Conservation (phyloP, 345 rosid species). For the Boechera stricta region DNA sequence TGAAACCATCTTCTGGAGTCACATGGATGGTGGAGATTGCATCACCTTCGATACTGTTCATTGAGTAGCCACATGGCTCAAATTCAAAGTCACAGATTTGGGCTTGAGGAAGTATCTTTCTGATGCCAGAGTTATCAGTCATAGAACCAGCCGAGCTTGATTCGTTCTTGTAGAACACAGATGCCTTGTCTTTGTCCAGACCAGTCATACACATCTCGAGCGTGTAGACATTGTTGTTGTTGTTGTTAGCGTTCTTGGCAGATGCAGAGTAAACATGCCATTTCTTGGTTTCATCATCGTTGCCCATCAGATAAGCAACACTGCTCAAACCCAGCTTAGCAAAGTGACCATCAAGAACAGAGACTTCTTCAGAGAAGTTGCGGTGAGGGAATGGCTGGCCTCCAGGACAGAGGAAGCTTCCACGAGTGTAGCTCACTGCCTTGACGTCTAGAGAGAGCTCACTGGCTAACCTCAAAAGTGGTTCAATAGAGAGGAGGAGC, state of each 20-base stretch:
- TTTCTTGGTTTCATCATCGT: constrained; percentile 44
- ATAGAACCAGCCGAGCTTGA: constrained; percentile 50
- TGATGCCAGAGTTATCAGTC: constrained; percentile 68
- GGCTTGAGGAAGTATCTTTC: constrained; percentile 63
- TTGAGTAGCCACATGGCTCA: constrained; percentile 85
- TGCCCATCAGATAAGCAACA: constrained; percentile 58
- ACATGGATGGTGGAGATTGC: constrained; percentile 77
- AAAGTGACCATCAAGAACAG: constrained; percentile 57
- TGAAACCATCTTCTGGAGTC: constrained; percentile 82
- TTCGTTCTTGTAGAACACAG: constrained; percentile 57
- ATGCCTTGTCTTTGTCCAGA: constrained; percentile 60
- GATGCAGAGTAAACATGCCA: constrained; percentile 76
- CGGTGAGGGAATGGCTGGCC: constrained; percentile 80
- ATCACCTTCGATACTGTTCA: constrained; percentile 66
- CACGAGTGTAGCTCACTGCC: constrained; percentile 70
- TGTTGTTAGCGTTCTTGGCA: constrained; percentile 24
- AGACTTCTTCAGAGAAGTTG: constrained; percentile 68
- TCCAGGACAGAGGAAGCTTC: constrained; percentile 80
- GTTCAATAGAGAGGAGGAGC: constrained; percentile 66
- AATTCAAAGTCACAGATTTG: constrained; percentile 72
- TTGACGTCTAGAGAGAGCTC: constrained; percentile 55
- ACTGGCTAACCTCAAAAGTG: constrained; percentile 52
- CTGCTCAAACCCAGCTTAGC: constrained; percentile 44
- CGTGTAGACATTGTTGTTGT: constrained; percentile 39
- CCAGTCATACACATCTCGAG: constrained; percentile 88